Conservation (phyloP, 371 early-diverging fungal genomes). For the Saksenaea oblongispora region DNA sequence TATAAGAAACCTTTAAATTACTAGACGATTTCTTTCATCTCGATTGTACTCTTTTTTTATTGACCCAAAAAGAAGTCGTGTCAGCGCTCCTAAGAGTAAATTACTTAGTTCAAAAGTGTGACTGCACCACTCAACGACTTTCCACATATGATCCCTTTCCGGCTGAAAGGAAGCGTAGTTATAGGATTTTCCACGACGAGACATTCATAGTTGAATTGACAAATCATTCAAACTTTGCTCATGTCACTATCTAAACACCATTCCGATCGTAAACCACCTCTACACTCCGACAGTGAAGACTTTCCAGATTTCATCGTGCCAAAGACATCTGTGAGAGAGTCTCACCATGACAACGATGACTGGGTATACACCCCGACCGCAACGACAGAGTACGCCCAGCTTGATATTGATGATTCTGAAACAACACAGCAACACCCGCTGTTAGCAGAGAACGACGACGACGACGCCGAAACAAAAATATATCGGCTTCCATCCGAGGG, state of each 20-base stretch:
- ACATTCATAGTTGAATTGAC: not conserved
- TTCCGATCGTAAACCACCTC: not conserved
- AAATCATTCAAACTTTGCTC: not conserved
- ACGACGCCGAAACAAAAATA: slow-evolving; percentile 23
- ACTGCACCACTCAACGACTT: not conserved
- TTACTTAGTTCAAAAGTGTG: not conserved
- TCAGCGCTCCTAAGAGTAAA: too few species aligned
- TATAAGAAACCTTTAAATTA: too few species aligned
- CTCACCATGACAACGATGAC: slow-evolving; percentile 9
- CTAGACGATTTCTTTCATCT: too few species aligned
- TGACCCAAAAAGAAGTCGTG: not conserved
- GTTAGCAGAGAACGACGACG: slow-evolving; percentile 12
- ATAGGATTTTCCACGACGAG: not conserved
- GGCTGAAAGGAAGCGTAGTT: slow-evolving; percentile 2
- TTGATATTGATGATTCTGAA: slow-evolving; percentile 44
- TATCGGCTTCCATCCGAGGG: slow-evolving; percentile 48
- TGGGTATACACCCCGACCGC: slow-evolving; percentile 3
- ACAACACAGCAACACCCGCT: slow-evolving; percentile 13
- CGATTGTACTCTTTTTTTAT: too few species aligned
- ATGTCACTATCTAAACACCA: not conserved
- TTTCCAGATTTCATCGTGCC: not conserved
- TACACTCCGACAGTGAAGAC: not conserved
- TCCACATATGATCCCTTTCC: not conserved
- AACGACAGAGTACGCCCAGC: slow-evolving; percentile 33
- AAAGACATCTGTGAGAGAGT: not conserved